Evolutionary conservation across 345 rosid species (phyloP).

Genomic region (Lenwebbia sp.): DNA sequence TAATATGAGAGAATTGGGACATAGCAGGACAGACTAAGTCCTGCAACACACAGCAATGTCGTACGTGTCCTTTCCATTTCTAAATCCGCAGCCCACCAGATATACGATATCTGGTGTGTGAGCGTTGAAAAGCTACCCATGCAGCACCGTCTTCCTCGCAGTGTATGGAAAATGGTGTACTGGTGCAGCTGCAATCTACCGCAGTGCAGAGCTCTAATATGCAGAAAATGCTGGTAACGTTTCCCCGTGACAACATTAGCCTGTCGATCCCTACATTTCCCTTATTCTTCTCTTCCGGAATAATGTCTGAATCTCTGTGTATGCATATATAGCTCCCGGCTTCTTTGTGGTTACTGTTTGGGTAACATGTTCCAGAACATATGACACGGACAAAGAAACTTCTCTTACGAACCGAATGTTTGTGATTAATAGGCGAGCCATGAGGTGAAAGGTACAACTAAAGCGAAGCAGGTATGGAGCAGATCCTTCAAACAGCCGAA

Average conservation of each 20-base stretch:
- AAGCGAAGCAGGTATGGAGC: neutral
- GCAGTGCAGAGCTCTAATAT: neutral
- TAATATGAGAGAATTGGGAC: neutral
- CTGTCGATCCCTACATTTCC: neutral
- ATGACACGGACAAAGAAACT: neutral
- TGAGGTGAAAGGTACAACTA: neutral
- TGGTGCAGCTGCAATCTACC: neutral
- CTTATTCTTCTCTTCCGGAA: neutral
- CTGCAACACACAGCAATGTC: too few relatives aligned
- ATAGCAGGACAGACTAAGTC: neutral
- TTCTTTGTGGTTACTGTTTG: neutral
- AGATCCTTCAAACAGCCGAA: neutral
- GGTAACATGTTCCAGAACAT: neutral
- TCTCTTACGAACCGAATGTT: neutral
- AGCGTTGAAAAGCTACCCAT: too few relatives aligned
- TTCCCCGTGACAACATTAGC: neutral
- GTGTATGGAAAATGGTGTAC: neutral
- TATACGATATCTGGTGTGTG: too few relatives aligned
- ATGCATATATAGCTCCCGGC: neutral
- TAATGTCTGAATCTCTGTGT: neutral
- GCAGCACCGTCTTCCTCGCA: neutral
- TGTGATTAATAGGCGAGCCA: neutral
- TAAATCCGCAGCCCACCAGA: neutral
- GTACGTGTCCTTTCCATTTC: neutral
- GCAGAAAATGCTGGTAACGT: neutral